Percentiles rank a stretch among this genome's conserved stretches.
phyloP scores from a whole-genome alignment of 108 stramenopile genomes.

The Pseudonitzschia pungens region DNA sequence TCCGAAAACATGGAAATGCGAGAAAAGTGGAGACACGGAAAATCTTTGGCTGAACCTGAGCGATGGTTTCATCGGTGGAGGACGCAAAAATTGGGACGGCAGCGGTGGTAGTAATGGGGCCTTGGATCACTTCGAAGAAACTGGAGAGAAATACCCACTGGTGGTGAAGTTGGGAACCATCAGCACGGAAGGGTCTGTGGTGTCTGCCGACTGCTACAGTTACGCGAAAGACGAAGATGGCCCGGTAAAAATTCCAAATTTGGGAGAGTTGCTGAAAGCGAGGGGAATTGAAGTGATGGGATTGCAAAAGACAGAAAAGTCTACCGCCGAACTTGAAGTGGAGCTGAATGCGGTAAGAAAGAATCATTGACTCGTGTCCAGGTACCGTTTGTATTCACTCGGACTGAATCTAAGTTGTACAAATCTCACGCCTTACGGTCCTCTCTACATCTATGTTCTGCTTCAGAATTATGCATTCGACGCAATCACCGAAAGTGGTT shows the following conservation, averaged over 20 bases:
- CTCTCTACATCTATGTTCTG: not conserved
- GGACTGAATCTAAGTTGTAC: not conserved
- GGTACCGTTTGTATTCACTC: not conserved
- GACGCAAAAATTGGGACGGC: slow-evolving; percentile 98
- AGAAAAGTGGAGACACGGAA: slow-evolving; percentile 69
- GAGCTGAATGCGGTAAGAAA: slow-evolving; percentile 86
- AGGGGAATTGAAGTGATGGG: slow-evolving; percentile 87
- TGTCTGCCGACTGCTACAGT: slow-evolving; percentile 93
- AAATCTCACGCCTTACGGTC: not conserved
- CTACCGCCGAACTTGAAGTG: slow-evolving; percentile 96
- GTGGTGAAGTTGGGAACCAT: slow-evolving; percentile 99
- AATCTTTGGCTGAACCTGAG: slow-evolving; percentile 99
- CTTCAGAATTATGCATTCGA: slow-evolving; percentile 79
- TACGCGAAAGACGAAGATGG: slow-evolving; percentile 98
- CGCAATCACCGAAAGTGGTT: slow-evolving; percentile 92
- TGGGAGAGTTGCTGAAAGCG: slow-evolving; percentile 87
- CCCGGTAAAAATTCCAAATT: slow-evolving; percentile 94
- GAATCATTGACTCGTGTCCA: not conserved
- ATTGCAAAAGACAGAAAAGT: slow-evolving; percentile 95
- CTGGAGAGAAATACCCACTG: slow-evolving; percentile 89
- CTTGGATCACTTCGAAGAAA: slow-evolving; percentile 92
- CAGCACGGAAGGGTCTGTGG: slow-evolving; percentile 73
- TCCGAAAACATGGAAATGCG: slow-evolving; percentile 77
- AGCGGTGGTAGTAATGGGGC: slow-evolving; percentile 95
- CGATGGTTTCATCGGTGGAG: slow-evolving; percentile 96